Evolutionary conservation across 345 rosid genomes (phyloP).

Genomic region (Reutealis trisperma): DNA sequence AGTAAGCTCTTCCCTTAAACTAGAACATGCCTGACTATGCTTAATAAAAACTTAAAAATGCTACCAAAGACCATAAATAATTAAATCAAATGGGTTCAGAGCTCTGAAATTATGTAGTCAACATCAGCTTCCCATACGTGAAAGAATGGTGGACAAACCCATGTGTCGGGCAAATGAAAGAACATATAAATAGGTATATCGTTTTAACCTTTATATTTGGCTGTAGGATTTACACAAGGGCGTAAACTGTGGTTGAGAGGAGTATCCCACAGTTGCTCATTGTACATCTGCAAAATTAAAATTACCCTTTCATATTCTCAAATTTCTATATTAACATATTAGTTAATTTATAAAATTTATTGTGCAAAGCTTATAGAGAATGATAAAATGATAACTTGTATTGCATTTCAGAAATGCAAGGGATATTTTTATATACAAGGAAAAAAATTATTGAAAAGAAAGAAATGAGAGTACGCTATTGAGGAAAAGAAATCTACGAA

Average conservation of each 20-base stretch:
- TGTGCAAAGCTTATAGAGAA: neutral
- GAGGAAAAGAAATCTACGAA: too few relatives aligned
- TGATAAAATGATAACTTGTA: neutral
- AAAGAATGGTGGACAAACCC: neutral
- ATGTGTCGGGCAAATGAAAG: neutral
- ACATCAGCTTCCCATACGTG: neutral
- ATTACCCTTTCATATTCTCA: slow-evolving; percentile 12
- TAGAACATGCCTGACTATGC: neutral
- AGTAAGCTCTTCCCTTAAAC: neutral
- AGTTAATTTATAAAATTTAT: neutral
- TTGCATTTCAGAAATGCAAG: neutral
- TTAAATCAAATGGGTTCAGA: neutral
- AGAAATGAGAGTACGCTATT: too few relatives aligned
- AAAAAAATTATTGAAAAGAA: too few relatives aligned
- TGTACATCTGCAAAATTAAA: slow-evolving; percentile 39
- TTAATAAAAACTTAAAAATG: neutral
- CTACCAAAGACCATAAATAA: neutral
- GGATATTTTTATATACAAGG: neutral
- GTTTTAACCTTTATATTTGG: slow-evolving; percentile 56
- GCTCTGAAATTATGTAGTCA: neutral
- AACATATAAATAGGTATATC: neutral
- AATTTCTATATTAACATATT: neutral
- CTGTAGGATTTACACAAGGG: slow-evolving; percentile 66
- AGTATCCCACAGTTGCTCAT: slow-evolving; percentile 62
- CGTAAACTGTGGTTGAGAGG: slow-evolving; percentile 65